Percentiles rank a stretch among this genome's conserved stretches.
Conservation (phyloP, 208 protist species). For the Acanthamoeba sp. region DNA sequence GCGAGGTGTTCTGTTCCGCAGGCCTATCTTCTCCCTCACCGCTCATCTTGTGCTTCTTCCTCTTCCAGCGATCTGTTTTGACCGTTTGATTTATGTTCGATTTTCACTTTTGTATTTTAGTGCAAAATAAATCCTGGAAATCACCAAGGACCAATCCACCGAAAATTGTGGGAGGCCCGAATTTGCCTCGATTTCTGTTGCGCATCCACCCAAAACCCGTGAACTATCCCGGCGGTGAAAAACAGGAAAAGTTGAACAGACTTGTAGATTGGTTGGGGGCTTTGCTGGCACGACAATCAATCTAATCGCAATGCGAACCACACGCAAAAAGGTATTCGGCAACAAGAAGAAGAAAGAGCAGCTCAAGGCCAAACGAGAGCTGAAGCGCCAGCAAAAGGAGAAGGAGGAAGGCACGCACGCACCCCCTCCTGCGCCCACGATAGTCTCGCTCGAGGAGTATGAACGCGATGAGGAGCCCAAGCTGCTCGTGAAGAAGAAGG, state of each 20-base stretch:
- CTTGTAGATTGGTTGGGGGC: too few relatives aligned
- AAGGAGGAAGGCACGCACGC: background rate
- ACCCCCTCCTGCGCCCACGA: background rate
- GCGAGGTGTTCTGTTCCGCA: slow-evolving; percentile 31
- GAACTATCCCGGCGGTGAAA: background rate
- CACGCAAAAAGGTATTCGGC: slow-evolving; percentile 68
- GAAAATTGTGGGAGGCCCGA: background rate
- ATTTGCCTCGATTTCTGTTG: background rate
- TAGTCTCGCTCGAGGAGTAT: background rate
- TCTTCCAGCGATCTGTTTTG: background rate
- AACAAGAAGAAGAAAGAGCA: slow-evolving; percentile 73
- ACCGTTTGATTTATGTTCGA: background rate
- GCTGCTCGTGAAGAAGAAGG: background rate
- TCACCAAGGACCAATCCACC: background rate
- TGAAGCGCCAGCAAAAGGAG: slow-evolving; percentile 57
- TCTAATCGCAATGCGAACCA: background rate
- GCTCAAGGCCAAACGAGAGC: slow-evolving; percentile 72
- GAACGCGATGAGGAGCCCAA: background rate
- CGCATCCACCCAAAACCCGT: background rate
- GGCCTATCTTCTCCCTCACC: slow-evolving; percentile 12
- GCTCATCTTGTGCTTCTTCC: background rate
- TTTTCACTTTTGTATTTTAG: slow-evolving; percentile 44
- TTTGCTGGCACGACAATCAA: too few relatives aligned
- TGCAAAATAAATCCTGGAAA: background rate
- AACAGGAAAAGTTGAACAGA: background rate